A percentile compares a stretch with the other conserved stretches of the same genome.
Evolutionary conservation across 1,284 basidiomycete genomes (phyloP).

Genomic region (Malassezia pachydermatis): DNA sequence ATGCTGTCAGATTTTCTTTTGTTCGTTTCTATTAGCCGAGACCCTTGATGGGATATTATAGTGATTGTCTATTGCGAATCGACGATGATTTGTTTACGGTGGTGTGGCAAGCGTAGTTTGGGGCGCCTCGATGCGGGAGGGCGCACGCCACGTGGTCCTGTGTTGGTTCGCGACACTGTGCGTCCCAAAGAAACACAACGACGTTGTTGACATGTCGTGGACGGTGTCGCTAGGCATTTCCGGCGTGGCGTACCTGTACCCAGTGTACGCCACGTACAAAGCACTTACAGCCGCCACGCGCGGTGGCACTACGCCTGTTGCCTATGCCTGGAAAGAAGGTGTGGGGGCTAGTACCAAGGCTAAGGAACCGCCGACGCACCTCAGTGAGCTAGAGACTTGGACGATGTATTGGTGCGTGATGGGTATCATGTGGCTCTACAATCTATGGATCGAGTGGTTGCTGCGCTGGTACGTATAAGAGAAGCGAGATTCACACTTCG

Average conservation of each 20-base stretch:
- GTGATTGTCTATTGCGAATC: too few relatives aligned
- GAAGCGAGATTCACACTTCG: not conserved
- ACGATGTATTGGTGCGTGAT: slow-evolving; percentile 43
- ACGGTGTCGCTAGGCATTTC: slow-evolving; percentile 1
- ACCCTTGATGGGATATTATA: too few relatives aligned
- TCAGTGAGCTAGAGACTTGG: slow-evolving; percentile 39
- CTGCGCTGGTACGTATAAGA: slow-evolving; percentile 30
- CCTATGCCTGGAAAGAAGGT: not conserved
- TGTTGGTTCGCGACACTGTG: too few relatives aligned
- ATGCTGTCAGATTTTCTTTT: too few relatives aligned
- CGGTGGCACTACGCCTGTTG: not conserved
- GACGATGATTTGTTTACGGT: too few relatives aligned
- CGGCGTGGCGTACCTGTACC: slow-evolving; percentile 11
- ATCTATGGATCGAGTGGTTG: slow-evolving; percentile 31
- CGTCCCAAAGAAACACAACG: too few relatives aligned
- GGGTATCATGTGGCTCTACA: slow-evolving; percentile 25
- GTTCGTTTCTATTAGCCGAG: too few relatives aligned
- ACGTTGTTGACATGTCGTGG: not conserved
- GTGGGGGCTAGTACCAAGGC: not conserved
- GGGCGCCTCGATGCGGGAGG: too few relatives aligned
- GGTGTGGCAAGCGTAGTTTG: too few relatives aligned
- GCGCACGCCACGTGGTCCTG: too few relatives aligned
- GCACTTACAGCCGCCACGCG: not conserved
- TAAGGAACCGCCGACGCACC: slow-evolving; percentile 17
- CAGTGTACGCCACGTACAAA: slow-evolving; percentile 18